Evolutionary conservation across 2,329 filamentous ascomycete species (phyloP).

Genomic region (Aspergillus sp.): DNA sequence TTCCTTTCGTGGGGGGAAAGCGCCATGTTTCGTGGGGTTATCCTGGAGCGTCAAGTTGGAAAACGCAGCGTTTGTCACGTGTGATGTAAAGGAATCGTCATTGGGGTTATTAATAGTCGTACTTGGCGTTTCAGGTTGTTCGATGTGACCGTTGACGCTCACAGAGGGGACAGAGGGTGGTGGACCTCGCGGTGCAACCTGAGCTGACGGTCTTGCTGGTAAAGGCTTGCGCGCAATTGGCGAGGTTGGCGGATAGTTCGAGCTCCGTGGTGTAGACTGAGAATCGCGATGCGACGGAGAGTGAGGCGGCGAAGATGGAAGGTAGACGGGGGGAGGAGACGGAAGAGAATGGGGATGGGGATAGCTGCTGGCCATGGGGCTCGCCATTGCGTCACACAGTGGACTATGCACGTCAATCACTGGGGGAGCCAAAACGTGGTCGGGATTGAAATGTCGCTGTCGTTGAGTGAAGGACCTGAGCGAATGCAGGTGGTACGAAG

Average conservation of each 20-base stretch:
- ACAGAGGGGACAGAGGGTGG: conserved; percentile 35
- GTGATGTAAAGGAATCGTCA: conserved; percentile 22
- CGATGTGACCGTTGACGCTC: conserved; percentile 29
- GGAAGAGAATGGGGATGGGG: conserved; percentile 34
- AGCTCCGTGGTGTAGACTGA: conserved; percentile 23
- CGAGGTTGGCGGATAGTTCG: conserved; percentile 21
- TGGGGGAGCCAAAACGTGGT: not conserved
- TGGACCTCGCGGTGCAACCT: conserved; percentile 27
- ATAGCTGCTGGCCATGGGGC: conserved; percentile 22
- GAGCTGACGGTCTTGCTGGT: conserved; percentile 17
- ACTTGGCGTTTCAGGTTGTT: conserved; percentile 29
- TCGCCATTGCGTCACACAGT: conserved; percentile 26
- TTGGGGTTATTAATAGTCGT: conserved; percentile 28
- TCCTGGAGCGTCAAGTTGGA: conserved; percentile 28
- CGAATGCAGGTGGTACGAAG: conserved; percentile 6
- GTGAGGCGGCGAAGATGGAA: conserved; percentile 38
- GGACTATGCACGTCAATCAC: not conserved
- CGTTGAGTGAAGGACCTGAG: not conserved
- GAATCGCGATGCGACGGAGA: conserved; percentile 21
- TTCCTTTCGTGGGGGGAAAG: conserved; percentile 27
- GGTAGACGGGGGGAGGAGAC: conserved; percentile 46
- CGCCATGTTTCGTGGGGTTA: conserved; percentile 14
- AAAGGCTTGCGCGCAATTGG: conserved; percentile 29
- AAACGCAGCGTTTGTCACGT: conserved; percentile 27
- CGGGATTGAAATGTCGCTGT: not conserved